Evolutionary conservation across 441 rosid species (phyloP).

Genomic region (Dalechampia spathulata): DNA sequence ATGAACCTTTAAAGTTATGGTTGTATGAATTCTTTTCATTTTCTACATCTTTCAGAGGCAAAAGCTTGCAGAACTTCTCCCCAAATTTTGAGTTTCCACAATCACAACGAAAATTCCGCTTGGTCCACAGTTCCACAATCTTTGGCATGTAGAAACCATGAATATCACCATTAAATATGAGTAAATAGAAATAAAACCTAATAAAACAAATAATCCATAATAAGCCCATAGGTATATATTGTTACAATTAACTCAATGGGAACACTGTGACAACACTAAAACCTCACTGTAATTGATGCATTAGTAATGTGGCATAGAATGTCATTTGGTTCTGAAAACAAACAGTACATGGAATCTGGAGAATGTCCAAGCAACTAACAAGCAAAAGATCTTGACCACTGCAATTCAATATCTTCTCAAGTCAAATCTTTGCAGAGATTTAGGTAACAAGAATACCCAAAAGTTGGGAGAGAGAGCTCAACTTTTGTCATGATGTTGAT

Average conservation of each 20-base stretch:
- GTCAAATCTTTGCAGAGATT: neutral
- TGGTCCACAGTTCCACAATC: slow-evolving; percentile 97
- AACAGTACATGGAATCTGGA: neutral
- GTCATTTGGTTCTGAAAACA: neutral
- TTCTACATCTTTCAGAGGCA: slow-evolving; percentile 61
- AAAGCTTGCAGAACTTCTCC: slow-evolving; percentile 70
- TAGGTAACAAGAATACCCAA: neutral
- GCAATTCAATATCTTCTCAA: neutral
- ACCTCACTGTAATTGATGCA: neutral
- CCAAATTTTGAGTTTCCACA: slow-evolving; percentile 93
- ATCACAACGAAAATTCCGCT: slow-evolving; percentile 80
- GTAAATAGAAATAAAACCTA: neutral
- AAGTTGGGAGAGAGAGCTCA: too few relatives aligned
- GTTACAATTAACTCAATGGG: neutral
- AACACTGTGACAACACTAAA: too few relatives aligned
- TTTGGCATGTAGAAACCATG: slow-evolving; percentile 23
- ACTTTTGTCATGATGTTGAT: neutral
- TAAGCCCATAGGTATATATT: too few relatives aligned
- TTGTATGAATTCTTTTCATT: slow-evolving; percentile 77
- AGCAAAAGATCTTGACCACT: neutral
- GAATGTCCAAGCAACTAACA: neutral
- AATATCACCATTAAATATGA: slow-evolving; percentile 2
- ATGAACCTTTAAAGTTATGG: slow-evolving; percentile 85
- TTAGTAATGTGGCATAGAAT: too few relatives aligned
- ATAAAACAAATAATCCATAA: too few relatives aligned